Conservation (phyloP, 768 basidiomycete species). For the Botryobasidium botryosum region DNA sequence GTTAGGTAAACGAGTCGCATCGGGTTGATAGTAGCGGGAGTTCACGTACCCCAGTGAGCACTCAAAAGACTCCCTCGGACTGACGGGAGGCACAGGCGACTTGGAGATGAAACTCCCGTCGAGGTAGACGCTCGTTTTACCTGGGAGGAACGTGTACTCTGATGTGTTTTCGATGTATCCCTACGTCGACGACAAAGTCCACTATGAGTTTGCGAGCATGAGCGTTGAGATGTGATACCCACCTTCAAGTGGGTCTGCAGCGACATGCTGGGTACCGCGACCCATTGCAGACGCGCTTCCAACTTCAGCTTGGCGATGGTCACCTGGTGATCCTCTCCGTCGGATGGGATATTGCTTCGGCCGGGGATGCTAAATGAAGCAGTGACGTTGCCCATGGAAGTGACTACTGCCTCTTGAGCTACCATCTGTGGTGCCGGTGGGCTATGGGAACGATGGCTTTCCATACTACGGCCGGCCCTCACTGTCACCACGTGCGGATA, state of each 20-base stretch:
- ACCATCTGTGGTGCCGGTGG: no score
- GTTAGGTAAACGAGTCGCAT: no score
- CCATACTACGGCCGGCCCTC: no score
- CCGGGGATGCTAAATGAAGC: conserved; percentile 6
- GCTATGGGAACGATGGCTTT: no score
- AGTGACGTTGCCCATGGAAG: conserved; percentile 7
- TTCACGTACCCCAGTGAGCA: conserved; percentile 12
- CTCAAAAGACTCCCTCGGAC: conserved; percentile 11
- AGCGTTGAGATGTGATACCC: background rate
- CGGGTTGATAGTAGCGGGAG: no score
- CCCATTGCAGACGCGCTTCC: conserved; percentile 2
- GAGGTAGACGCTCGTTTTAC: conserved; percentile 11
- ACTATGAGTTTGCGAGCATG: background rate
- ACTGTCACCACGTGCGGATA: no score
- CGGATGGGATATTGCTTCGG: conserved; percentile 9
- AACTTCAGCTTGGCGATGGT: background rate
- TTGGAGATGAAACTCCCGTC: conserved; percentile 14
- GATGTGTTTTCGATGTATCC: conserved; percentile 11
- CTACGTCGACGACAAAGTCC: background rate
- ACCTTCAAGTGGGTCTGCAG: background rate
- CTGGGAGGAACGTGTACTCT: conserved; percentile 8
- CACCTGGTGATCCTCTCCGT: conserved; percentile 4
- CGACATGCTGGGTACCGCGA: background rate
- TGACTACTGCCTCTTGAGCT: conserved; percentile 9
- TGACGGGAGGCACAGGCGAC: conserved; percentile 9